Evolutionary conservation across 768 basidiomycete species (phyloP), one percentile per base, ranked within the genome.

Genomic region (Collybia nuda): DNA sequence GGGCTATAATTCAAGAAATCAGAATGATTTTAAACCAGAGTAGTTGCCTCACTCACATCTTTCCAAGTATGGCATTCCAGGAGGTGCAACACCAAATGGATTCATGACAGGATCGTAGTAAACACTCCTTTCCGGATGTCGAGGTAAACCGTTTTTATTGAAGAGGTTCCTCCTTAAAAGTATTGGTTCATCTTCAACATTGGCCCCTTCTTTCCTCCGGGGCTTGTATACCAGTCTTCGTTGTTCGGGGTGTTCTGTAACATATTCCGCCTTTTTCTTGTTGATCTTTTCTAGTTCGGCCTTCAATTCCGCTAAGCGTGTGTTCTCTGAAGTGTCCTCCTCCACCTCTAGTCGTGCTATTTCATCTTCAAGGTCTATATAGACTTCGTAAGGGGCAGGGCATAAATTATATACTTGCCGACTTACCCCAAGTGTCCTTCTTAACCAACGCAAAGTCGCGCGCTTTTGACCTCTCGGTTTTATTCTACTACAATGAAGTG

Each of bases 91-190:
- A 23, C 94, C 95, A 62, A 77, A 94, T 19, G 93, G 93, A 64
- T 98, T 98, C 82, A 95, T 86, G 37, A 93, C 80, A 23, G 90
- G 81, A 60, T 98, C 90, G 70, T 93, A 98, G 66, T 96, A 98
- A 29, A 95, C 75, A 67, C 90, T 93, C 56, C 91, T 78, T 62
- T 91, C 92, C n/a, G 94, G 94, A 70, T 93, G 90, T 47, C 87
- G 77, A 54, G 93, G 88, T 36, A 92, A 78, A 9, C 94, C 94
- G 60, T 88, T 82, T 66, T 88, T 88, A 60, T 88, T 81, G 71
- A 94, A 94, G 29, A 83, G 63, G 43, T 85, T 88, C 48, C 87
- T 76, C 54, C 80, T 85, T 57, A 53, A 67, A 46, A 67, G 61
- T 24, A 63, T 71, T 52, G 72, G 66, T 48, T 68, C n/a, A n/a